Percentiles rank a stretch among this genome's conserved stretches.
Conservation (phyloP, 2,329 filamentous ascomycete species). For the Ophiostoma sp. region DNA sequence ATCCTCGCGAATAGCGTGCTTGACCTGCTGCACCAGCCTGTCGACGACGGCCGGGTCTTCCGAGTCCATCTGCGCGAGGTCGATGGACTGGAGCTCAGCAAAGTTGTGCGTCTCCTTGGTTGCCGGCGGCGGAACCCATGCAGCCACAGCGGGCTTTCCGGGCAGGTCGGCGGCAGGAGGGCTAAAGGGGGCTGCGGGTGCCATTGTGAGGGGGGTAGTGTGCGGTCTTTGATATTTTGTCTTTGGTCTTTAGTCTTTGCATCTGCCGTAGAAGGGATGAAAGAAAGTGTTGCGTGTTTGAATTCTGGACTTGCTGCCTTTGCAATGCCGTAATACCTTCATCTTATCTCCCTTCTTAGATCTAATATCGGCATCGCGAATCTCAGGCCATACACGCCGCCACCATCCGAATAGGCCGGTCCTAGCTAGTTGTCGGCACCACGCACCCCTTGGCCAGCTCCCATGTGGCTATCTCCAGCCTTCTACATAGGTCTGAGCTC, state of each 20-base stretch:
- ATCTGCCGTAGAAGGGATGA: not conserved
- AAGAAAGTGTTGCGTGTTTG: too few species aligned
- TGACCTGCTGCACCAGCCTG: constrained; percentile 40
- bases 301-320: not conserved
- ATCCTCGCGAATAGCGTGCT: constrained; percentile 40
- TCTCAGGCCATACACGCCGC: not conserved
- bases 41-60: constrained; percentile 40
- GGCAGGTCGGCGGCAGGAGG: constrained; percentile 36
- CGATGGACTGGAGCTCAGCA: constrained; percentile 40
- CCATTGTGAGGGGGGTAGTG: constrained; percentile 25
- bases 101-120: constrained; percentile 42
- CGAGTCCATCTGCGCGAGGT: constrained; percentile 41
- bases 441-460: constrained; percentile 2
- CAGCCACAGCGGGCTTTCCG: constrained; percentile 40
- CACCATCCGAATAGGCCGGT: not conserved
- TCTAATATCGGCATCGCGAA: not conserved
- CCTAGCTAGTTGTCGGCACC: not conserved
- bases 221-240: not conserved
- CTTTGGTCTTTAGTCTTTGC: not conserved
- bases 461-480: not conserved
- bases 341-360: constrained; percentile 7
- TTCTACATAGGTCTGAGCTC: not conserved
- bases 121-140: constrained; percentile 41
- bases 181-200: constrained; percentile 37
- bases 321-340: constrained; percentile 1